Evolutionary conservation across 2,329 filamentous ascomycete species (phyloP).

Genomic region (Colletotrichum ledebouriae): DNA sequence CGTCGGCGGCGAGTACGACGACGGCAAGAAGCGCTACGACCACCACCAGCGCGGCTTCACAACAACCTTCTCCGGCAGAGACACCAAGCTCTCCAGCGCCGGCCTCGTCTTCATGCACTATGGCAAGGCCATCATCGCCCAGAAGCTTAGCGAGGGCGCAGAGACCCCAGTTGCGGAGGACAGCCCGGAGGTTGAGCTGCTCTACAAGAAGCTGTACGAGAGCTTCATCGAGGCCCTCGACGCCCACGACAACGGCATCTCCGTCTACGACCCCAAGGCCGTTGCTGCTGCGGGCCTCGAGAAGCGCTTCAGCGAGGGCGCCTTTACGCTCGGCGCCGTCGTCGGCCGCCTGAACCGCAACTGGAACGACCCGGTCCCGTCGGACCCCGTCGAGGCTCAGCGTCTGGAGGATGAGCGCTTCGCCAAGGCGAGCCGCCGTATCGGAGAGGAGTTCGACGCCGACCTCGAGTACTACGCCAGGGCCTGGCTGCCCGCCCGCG

Average conservation of each 20-base stretch:
- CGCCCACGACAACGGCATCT: conserved; percentile 97
- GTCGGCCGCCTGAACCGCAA: conserved; percentile 85
- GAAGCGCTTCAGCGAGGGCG: conserved; percentile 86
- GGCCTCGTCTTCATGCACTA: conserved; percentile 98
- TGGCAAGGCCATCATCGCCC: conserved; percentile 84
- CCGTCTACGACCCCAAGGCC: conserved; percentile 79
- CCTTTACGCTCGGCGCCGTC: conserved; percentile 86
- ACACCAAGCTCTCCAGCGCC: conserved; percentile 92
- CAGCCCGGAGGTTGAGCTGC: conserved; percentile 75
- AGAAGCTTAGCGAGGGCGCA: conserved; percentile 62
- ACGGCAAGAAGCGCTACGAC: conserved; percentile 84
- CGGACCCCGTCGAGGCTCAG: conserved; percentile 72
- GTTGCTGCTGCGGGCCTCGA: conserved; percentile 78
- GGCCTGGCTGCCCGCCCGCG: conserved; percentile 89
- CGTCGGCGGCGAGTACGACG: conserved; percentile 95
- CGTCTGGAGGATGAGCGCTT: conserved; percentile 86
- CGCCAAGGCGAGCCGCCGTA: conserved; percentile 80
- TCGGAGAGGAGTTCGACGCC: conserved; percentile 88
- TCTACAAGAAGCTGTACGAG: conserved; percentile 92
- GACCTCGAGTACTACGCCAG: conserved; percentile 81
- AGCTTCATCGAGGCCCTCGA: conserved; percentile 96
- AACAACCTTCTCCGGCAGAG: conserved; percentile 84
- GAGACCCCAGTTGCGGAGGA: conserved; percentile 65
- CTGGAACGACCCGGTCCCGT: conserved; percentile 76
- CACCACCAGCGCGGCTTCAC: conserved; percentile 96